Percentiles rank a stretch among this genome's conserved stretches.
phyloP scores from a whole-genome alignment of 768 basidiomycete genomes.

The Tylopilus cervinicoccineus region DNA sequence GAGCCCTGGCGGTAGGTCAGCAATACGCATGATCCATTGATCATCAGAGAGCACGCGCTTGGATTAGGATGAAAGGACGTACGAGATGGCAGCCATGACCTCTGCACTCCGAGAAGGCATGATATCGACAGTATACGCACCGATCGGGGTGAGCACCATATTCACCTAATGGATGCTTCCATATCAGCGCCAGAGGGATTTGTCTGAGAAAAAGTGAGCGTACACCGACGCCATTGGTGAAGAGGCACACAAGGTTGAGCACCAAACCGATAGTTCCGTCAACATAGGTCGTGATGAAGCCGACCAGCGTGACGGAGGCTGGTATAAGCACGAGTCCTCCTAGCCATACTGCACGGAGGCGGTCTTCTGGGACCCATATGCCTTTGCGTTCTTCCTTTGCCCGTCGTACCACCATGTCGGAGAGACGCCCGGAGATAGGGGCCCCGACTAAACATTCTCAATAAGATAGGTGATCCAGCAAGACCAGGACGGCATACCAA shows the following conservation, averaged over 20 bases:
- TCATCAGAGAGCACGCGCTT: neutral
- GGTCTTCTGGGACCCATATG: slow-evolving; percentile 65
- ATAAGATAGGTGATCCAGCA: neutral
- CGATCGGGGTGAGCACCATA: slow-evolving; percentile 49
- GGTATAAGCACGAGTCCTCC: slow-evolving; percentile 51
- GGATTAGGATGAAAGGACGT: slow-evolving; percentile 19
- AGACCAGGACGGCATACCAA: slow-evolving; percentile 9
- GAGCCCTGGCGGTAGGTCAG: slow-evolving; percentile 7
- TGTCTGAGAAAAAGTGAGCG: slow-evolving; percentile 11
- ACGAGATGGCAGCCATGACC: slow-evolving; percentile 55
- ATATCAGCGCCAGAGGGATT: neutral
- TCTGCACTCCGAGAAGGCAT: slow-evolving; percentile 61
- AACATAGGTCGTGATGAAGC: slow-evolving; percentile 50
- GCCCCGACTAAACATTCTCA: slow-evolving; percentile 46
- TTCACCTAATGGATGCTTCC: slow-evolving; percentile 43
- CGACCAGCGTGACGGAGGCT: slow-evolving; percentile 44
- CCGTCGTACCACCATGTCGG: slow-evolving; percentile 48
- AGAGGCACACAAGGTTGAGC: slow-evolving; percentile 52
- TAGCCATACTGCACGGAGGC: slow-evolving; percentile 49
- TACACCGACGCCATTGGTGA: slow-evolving; percentile 64
- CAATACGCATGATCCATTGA: too few species aligned
- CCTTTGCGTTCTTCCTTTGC: slow-evolving; percentile 51
- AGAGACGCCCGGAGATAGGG: slow-evolving; percentile 53
- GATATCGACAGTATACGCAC: slow-evolving; percentile 58
- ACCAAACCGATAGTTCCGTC: slow-evolving; percentile 46